These are phyloP conservation scores for Neurospora africana DNA, from an alignment of 495 filamentous ascomycete species.

Conservation along the genomic window DNA sequence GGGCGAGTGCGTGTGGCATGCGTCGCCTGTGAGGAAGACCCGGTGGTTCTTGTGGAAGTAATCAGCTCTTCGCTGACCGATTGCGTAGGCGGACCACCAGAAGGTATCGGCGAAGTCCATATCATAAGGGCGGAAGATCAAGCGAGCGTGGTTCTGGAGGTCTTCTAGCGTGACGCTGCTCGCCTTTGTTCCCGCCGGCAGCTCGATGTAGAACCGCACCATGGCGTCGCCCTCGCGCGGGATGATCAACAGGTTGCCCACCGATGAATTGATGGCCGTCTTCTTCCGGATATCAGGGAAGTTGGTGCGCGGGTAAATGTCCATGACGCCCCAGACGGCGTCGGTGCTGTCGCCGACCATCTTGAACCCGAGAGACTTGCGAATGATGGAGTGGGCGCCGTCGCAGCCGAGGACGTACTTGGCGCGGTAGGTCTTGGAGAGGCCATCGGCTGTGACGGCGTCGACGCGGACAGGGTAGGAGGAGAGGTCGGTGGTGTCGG, in stretches of 20 bases:
- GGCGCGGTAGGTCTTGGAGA: constrained; percentile 43
- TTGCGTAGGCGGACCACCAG: constrained; percentile 57
- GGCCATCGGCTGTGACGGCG: constrained; percentile 38
- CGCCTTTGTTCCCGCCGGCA: constrained; percentile 28
- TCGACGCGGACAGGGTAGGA: constrained; percentile 45
- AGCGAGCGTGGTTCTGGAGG: constrained; percentile 46
- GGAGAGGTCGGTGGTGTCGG: constrained; percentile 24
- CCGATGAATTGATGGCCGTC: constrained; percentile 40
- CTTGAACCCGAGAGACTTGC: constrained; percentile 54
- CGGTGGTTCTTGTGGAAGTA: constrained; percentile 44
- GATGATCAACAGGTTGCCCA: constrained; percentile 50
- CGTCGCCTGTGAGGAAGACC: constrained; percentile 60
- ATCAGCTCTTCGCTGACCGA: constrained; percentile 51
- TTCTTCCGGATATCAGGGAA: constrained; percentile 68
- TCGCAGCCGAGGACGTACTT: constrained; percentile 70
- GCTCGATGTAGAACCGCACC: constrained; percentile 52
- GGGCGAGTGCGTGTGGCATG: constrained; percentile 61
- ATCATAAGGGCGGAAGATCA: constrained; percentile 44
- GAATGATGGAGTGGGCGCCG: constrained; percentile 62
- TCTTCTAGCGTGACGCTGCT: constrained; percentile 42
- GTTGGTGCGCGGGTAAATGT: constrained; percentile 60
- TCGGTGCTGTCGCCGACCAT: constrained; percentile 70
- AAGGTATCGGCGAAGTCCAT: constrained; percentile 35
- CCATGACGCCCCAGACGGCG: constrained; percentile 66
- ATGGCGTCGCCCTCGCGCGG: constrained; percentile 55